Evolutionary conservation across 768 basidiomycete species (phyloP).

Genomic region (Rhodotorula toruloides): DNA sequence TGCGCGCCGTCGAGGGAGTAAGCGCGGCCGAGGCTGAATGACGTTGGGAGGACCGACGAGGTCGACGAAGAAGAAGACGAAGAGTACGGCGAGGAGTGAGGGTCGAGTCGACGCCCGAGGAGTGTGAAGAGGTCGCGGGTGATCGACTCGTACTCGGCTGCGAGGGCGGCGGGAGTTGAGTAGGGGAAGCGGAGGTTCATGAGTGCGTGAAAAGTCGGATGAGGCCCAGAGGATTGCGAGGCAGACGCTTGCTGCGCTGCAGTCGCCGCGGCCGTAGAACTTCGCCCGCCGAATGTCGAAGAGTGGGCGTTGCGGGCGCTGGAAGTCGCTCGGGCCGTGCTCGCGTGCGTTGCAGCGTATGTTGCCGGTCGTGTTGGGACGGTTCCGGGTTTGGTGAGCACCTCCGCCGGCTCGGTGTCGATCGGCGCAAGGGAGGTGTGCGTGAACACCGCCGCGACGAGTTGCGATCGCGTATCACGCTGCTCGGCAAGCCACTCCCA

Average conservation of each 20-base stretch:
- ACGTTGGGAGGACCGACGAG: not conserved
- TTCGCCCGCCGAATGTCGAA: not conserved
- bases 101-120: constrained; percentile 21
- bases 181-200: constrained; percentile 30
- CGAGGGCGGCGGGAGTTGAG: not conserved
- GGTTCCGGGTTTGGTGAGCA: not conserved
- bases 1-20: not conserved
- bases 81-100: not conserved
- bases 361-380: not conserved
- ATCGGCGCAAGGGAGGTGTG: constrained; percentile 18
- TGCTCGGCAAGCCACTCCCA: constrained; percentile 22
- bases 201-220: constrained; percentile 31
- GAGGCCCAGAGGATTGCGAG: not conserved
- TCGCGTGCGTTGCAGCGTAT: not conserved
- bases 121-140: constrained; percentile 21
- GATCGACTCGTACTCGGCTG: constrained; percentile 12
- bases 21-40: not conserved
- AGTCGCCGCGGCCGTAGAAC: too few species aligned
- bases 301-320: not conserved
- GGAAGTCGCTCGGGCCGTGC: not conserved
- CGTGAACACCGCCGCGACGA: constrained; percentile 23
- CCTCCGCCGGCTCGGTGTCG: constrained; percentile 10
- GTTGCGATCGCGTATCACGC: constrained; percentile 13
- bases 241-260: not conserved
- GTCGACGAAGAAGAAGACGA: not conserved